Evolutionary conservation across 306 rosid genomes (phyloP).

Genomic region (Vigna angularis): DNA sequence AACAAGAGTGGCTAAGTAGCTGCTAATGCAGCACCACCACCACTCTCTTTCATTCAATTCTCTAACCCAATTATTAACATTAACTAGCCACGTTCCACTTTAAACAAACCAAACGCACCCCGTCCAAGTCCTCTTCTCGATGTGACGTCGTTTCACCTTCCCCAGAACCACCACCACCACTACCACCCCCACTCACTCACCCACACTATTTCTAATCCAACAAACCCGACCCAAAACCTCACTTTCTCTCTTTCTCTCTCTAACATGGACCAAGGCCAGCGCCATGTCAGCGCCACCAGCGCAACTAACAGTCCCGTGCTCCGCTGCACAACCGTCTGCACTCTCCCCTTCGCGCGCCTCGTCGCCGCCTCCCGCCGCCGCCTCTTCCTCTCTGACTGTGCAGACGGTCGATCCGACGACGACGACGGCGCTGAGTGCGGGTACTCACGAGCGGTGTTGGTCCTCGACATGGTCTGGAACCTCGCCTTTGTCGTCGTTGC

Average conservation of each 20-base stretch:
- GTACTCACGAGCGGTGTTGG: slow-evolving; percentile 62
- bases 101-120: background rate
- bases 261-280: slow-evolving; percentile 58
- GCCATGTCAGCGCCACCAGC: slow-evolving; percentile 31
- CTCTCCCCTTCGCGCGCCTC: slow-evolving; percentile 60
- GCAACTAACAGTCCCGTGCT: slow-evolving; percentile 43
- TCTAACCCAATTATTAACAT: slow-evolving; percentile 1
- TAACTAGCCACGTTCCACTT: background rate
- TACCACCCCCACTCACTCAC: background rate
- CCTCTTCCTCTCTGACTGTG: slow-evolving; percentile 45
- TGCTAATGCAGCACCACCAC: background rate
- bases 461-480: slow-evolving; percentile 79
- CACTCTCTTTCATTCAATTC: background rate
- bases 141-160: slow-evolving; percentile 59
- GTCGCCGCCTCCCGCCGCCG: slow-evolving; percentile 57
- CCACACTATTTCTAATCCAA: background rate
- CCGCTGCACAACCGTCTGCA: slow-evolving; percentile 45
- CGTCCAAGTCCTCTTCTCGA: background rate
- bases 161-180: slow-evolving; percentile 46
- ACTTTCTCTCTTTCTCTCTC: slow-evolving; percentile 26
- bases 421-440: slow-evolving; percentile 42
- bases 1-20: slow-evolving; percentile 32
- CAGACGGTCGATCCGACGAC: slow-evolving; percentile 42
- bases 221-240: background rate
- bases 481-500: slow-evolving; percentile 70